A percentile compares a stretch with the other conserved stretches of the same genome.
Conservation (phyloP, 1,284 basidiomycete genomes). For the Clitocybe nebularis region DNA sequence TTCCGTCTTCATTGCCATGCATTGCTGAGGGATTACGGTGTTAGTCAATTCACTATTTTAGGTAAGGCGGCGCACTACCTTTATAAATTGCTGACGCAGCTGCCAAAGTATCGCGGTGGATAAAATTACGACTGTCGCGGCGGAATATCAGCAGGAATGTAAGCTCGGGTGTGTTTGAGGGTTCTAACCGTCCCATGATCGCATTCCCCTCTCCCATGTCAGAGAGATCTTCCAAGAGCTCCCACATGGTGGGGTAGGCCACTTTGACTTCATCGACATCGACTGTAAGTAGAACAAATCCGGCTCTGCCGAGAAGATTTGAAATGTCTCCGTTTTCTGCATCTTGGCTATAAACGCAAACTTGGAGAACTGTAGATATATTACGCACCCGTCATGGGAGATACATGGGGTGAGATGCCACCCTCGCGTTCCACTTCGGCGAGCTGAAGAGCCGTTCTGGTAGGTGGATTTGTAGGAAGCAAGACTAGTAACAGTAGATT, state of each 20-base stretch:
- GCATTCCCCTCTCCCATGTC: slow-evolving; percentile 98
- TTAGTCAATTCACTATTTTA: neutral
- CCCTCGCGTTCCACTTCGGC: slow-evolving; percentile 95
- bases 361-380: neutral
- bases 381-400: slow-evolving; percentile 89
- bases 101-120: slow-evolving; percentile 85
- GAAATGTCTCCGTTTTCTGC: slow-evolving; percentile 88
- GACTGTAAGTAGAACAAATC: slow-evolving; percentile 92
- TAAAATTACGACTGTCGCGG: slow-evolving; percentile 51
- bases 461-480: neutral
- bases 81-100: slow-evolving; percentile 93
- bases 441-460: slow-evolving; percentile 77
- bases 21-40: slow-evolving; percentile 52
- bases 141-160: neutral
- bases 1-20: slow-evolving; percentile 80
- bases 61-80: slow-evolving; percentile 41
- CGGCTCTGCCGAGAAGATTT: slow-evolving; percentile 87
- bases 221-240: slow-evolving; percentile 88
- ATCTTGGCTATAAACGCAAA: neutral
- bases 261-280: slow-evolving; percentile 94
- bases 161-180: neutral
- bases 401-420: slow-evolving; percentile 91
- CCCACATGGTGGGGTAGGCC: slow-evolving; percentile 94
- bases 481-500: neutral
- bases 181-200: slow-evolving; percentile 67